Percentiles rank a stretch among this genome's conserved stretches.
Conservation (phyloP, 345 rosid species). For the Salix udensis region DNA sequence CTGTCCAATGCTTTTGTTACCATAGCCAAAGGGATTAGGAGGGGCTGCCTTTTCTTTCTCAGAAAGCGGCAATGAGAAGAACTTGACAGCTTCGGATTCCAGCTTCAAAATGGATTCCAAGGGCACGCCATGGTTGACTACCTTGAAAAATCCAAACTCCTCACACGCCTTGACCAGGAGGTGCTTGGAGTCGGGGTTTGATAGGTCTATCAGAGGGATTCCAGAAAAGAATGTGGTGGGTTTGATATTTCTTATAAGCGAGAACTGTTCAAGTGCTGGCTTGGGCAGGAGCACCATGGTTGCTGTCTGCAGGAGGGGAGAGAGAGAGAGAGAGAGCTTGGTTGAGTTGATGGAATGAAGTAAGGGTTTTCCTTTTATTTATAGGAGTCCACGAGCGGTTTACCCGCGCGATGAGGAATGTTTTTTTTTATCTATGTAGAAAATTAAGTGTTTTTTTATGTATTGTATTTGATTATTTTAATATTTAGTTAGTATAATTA, state of each 20-base stretch:
- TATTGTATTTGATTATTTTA: no score
- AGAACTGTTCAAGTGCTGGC: slow-evolving; percentile 1
- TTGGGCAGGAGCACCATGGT: slow-evolving; percentile 3
- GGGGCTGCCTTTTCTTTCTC: slow-evolving; percentile 40
- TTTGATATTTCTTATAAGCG: not conserved
- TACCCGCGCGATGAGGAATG: no score
- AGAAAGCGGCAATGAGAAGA: slow-evolving; percentile 35
- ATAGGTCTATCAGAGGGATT: slow-evolving; percentile 10
- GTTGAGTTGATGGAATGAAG: not conserved
- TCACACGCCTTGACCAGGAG: slow-evolving; percentile 39
- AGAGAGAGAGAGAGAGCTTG: not conserved
- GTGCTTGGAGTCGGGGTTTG: slow-evolving; percentile 31
- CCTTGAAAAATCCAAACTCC: slow-evolving; percentile 53
- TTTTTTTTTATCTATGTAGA: no score
- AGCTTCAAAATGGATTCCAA: slow-evolving; percentile 28
- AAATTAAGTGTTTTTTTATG: no score
- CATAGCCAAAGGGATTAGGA: slow-evolving; percentile 47
- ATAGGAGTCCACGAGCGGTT: not conserved
- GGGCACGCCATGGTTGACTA: slow-evolving; percentile 46
- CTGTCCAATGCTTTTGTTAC: slow-evolving; percentile 45
- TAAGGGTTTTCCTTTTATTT: not conserved
- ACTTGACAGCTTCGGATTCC: slow-evolving; percentile 34
- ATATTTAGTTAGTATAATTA: no score
- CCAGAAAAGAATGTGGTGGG: not conserved
- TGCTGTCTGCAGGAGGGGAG: not conserved